Conservation (phyloP, 1,284 basidiomycete species). For the Coriolopsis trogii region DNA sequence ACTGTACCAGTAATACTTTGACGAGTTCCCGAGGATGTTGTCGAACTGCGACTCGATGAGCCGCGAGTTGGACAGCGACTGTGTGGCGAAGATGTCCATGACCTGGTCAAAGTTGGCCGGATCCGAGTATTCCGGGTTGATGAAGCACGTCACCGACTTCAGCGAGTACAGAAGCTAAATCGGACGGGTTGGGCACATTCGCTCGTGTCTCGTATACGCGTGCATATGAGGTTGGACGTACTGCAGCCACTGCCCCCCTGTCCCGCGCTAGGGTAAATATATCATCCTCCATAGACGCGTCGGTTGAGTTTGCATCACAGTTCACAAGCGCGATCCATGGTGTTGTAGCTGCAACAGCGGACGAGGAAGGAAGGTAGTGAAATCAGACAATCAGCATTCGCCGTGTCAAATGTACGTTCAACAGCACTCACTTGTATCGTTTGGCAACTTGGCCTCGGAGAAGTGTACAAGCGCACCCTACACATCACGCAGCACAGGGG, state of each 20-base stretch:
- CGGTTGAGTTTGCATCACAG: conserved; percentile 78
- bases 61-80: conserved; percentile 47
- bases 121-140: conserved; percentile 72
- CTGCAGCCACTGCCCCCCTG: conserved; percentile 78
- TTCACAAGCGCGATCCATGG: conserved; percentile 90
- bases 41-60: conserved; percentile 69
- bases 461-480: conserved; percentile 83
- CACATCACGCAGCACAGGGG: neutral
- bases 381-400: neutral
- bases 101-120: conserved; percentile 70
- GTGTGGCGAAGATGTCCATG: conserved; percentile 80
- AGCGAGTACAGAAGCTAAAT: conserved; percentile 80
- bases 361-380: neutral
- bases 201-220: neutral
- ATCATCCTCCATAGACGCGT: conserved; percentile 59
- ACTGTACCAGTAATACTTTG: conserved; percentile 60
- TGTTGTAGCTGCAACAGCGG: conserved; percentile 53
- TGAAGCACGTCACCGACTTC: conserved; percentile 70
- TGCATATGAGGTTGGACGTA: conserved; percentile 38
- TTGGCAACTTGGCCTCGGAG: conserved; percentile 51
- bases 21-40: conserved; percentile 46
- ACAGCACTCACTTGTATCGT: conserved; percentile 38
- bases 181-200: neutral
- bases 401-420: too few species aligned
- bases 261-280: conserved; percentile 81